Conservation (phyloP, 371 early-diverging fungal species). For the Circinella minor region DNA sequence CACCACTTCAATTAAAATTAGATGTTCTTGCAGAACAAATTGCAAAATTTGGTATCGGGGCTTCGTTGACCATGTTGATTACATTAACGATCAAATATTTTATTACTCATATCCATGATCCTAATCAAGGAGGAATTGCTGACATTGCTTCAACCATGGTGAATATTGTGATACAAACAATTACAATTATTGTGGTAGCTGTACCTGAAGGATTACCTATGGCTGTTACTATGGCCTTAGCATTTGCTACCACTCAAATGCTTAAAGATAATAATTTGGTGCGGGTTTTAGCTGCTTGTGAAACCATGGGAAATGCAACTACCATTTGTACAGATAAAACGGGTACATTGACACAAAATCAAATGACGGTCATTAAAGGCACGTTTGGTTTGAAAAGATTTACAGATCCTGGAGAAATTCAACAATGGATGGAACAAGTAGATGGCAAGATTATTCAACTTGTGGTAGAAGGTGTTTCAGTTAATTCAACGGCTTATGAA, state of each 20-base stretch:
- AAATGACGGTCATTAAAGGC: conserved; percentile 91
- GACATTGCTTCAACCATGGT: conserved; percentile 73
- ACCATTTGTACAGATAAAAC: conserved; percentile 98
- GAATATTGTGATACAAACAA: conserved; percentile 80
- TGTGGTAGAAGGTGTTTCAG: conserved; percentile 67
- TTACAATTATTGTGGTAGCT: conserved; percentile 94
- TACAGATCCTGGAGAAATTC: conserved; percentile 19
- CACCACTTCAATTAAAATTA: conserved; percentile 92
- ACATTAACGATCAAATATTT: conserved; percentile 81
- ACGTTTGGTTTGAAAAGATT: conserved; percentile 53
- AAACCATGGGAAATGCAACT: conserved; percentile 98
- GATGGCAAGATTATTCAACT: conserved; percentile 38
- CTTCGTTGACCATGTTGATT: conserved; percentile 80
- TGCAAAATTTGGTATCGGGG: conserved; percentile 87
- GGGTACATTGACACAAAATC: conserved; percentile 95
- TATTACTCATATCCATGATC: conserved; percentile 55
- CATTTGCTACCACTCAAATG: conserved; percentile 93
- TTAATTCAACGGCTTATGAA: conserved; percentile 93
- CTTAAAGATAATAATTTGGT: conserved; percentile 94
- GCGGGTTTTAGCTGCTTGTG: conserved; percentile 93
- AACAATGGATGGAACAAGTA: conserved; percentile 35
- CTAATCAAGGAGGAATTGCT: conserved; percentile 38
- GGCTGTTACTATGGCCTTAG: conserved; percentile 95
- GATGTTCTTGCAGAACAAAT: conserved; percentile 88
- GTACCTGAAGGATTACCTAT: conserved; percentile 98